Conservation (phyloP, 2,329 filamentous ascomycete genomes). For the Sarocladium strictum region DNA sequence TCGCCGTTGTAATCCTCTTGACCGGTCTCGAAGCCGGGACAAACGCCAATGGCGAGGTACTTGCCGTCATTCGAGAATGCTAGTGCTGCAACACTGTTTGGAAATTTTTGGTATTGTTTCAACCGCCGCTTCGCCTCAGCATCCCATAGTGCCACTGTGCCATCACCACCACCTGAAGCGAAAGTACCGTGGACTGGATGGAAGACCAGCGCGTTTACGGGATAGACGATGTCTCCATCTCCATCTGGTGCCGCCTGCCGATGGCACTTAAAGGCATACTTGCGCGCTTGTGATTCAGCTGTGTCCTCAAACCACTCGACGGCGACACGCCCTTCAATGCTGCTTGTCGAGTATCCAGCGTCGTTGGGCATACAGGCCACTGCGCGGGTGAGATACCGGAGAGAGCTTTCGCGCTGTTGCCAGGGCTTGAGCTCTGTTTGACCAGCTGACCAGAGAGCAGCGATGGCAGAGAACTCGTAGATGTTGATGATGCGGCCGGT, state of each 20-base stretch:
- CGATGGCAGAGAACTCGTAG: conserved; percentile 74
- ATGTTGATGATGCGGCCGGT: conserved; percentile 88
- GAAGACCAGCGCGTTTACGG: conserved; percentile 85
- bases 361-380: conserved; percentile 97
- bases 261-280: conserved; percentile 99
- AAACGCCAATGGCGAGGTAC: conserved; percentile 72
- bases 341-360: conserved; percentile 83
- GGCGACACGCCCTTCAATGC: conserved; percentile 90
- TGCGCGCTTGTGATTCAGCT: conserved; percentile 78
- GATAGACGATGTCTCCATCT: conserved; percentile 76
- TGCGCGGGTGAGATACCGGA: conserved; percentile 93
- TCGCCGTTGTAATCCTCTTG: conserved; percentile 71
- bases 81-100: conserved; percentile 70
- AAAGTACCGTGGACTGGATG: conserved; percentile 81
- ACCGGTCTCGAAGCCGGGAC: conserved; percentile 82
- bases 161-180: conserved; percentile 83
- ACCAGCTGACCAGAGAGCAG: conserved; percentile 41
- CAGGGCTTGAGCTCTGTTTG: conserved; percentile 62
- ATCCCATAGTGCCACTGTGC: conserved; percentile 90
- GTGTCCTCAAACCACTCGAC: conserved; percentile 98
- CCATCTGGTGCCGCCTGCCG: conserved; percentile 63
- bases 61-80: conserved; percentile 73
- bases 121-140: conserved; percentile 85
- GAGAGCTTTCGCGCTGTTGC: conserved; percentile 87
- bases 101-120: conserved; percentile 80